Base-by-base conservation (phyloP, 75 land plant genomes). In the Sequoia sempervirens region DNA sequence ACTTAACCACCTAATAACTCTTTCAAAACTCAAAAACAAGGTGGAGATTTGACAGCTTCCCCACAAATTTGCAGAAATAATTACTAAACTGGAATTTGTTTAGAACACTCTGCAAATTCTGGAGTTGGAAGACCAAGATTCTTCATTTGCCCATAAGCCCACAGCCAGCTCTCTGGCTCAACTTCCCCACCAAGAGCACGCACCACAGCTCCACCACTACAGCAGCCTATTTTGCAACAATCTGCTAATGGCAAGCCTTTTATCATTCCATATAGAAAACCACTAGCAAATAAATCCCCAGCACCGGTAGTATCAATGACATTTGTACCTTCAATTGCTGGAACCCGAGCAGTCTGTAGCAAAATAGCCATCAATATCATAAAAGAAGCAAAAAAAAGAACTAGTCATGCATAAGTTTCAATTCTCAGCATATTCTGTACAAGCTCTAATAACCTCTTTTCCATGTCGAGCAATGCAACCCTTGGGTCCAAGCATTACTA, bases 271-370 rank as follows among this genome's bases (percentile, higher is more conserved):
- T 94, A 97, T 58, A 97, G 79, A 79, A 97, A 97, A 13, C 99
- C 99, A 82, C 99, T 92, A 2, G 99, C 99, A 83, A 97, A 95
- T 28, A 97, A 86, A 75, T 97, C 99, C 18, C 99, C 99, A 37
- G 99, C 99, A 83, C 98, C 99, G 20, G 99, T 97, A 23, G 98
- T 95, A 91, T 97, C 99, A 23, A 86, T 85, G 54, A 94, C 93
- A 70, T 87, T 78, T 41, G 89, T 32, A 70, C 87, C 91, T 46
- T 91, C 88, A 20, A 92, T 88, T 2, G 97, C 99, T 52, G 91
- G 84, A 74, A 95, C 95, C 81, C 92, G 85, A 46, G 93, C 99
- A 82, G 94, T 84, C 97, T 95, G 88, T 46, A 37, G 61, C 28
- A 36, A 50, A 14, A 56, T 13, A 47, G 45, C 36, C 85, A 80